Base-by-base conservation (phyloP, 345 rosid species). In the Anastatica hierochuntica region DNA sequence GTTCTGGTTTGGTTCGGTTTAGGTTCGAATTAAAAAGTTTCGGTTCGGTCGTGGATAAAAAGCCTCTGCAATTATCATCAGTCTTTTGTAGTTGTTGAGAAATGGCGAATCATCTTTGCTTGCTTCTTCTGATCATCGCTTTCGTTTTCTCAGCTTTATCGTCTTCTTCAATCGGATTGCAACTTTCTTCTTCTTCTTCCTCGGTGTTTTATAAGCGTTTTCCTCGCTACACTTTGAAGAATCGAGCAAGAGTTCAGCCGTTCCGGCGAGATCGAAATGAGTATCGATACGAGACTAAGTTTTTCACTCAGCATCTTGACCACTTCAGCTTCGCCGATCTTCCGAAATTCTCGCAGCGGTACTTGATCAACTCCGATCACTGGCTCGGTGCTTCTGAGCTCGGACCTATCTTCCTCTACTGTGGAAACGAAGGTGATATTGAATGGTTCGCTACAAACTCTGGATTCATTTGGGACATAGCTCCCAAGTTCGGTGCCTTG, bases 371-470 rank as follows among this genome's bases (percentile, higher is more conserved):
- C 70, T 52, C 83, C 54, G 84, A 79, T 11, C 71, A 80, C 67
- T 86, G 90, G 90, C 21, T 51, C 19, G 90, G 90, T 11, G 72
- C 90, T 53, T 49, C 64, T 24, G 49, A 74, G 5, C 59, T 57
- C 36, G 90, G 67, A 6, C 95, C 95, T 52, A 86, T 86, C 74
- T 86, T 86, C 71, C 69, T 86, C 50, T 86, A 86, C 72, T 86
- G 90, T 51, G 90, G 95, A 23, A 83, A 86, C 70, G 95, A 86
- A 58, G 95, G 90, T 21, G 83, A 83, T 53, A 86, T 86, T 56
- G 86, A 74, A 24, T 86, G 95, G 95, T 86, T 86, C 70, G 90
- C 95, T 10, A 68, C 58, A 4, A 86, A 86, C 59, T 62, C 88
- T 0, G 90, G 95, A 24, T 83, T 86, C 49, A 55, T 86, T 4